Evolutionary conservation across 805 yeast species (phyloP).

Genomic region (Citeromyces nyonsensis): DNA sequence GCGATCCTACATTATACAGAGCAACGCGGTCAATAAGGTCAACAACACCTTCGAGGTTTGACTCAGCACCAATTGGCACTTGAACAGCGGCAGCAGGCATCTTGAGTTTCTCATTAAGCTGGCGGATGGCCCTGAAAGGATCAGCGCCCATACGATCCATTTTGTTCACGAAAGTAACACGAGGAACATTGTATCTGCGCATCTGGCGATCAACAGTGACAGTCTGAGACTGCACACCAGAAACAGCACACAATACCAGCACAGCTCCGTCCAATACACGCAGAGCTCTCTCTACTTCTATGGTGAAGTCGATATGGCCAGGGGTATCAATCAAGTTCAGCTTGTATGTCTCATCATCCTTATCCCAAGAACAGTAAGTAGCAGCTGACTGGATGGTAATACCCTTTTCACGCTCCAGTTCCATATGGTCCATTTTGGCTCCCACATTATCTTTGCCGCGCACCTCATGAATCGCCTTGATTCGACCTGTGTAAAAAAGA

Average conservation of each 20-base stretch:
- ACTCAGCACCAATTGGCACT: constrained; percentile 94
- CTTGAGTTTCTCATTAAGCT: constrained; percentile 72
- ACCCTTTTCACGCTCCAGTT: constrained; percentile 95
- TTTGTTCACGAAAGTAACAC: constrained; percentile 91
- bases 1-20: constrained; percentile 75
- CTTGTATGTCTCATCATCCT: constrained; percentile 52
- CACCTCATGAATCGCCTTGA: constrained; percentile 92
- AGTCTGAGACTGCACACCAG: constrained; percentile 97
- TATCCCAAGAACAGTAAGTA: constrained; percentile 93
- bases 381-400: constrained; percentile 98
- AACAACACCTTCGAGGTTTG: constrained; percentile 73
- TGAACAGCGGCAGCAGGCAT: constrained; percentile 96
- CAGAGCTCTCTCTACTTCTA: constrained; percentile 97
- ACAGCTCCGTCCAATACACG: constrained; percentile 98
- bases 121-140: constrained; percentile 91
- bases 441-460: constrained; percentile 97
- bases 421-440: constrained; percentile 99
- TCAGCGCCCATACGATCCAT: constrained; percentile 99
- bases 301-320: constrained; percentile 97
- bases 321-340: constrained; percentile 97
- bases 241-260: constrained; percentile 93
- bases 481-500: constrained; percentile 88
- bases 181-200: constrained; percentile 95
- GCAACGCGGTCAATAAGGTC: constrained; percentile 83
- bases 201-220: constrained; percentile 98